Evolutionary conservation across 208 protist species (phyloP).

Genomic region (Wallacemonas collosoma): DNA sequence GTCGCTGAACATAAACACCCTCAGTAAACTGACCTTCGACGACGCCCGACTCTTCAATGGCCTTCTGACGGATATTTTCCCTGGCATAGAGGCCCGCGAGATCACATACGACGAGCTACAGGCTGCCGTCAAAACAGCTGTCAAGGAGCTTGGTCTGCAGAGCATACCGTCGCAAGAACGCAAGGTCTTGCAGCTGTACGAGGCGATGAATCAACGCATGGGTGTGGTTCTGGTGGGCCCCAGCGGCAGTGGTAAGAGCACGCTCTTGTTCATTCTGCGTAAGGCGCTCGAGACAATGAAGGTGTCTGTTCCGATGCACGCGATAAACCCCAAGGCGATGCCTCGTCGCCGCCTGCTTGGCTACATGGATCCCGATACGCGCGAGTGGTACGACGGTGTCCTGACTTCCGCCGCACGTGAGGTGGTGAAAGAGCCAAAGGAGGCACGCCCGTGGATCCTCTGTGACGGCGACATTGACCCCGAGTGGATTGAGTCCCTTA

Average conservation of each 20-base stretch:
- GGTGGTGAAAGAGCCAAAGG: constrained; percentile 74
- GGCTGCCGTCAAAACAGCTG: constrained; percentile 63
- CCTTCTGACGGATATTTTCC: constrained; percentile 92
- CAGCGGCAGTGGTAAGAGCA: constrained; percentile 94
- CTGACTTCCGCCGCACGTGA: constrained; percentile 94
- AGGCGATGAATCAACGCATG: constrained; percentile 93
- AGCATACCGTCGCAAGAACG: constrained; percentile 66
- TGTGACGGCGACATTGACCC: constrained; percentile 98
- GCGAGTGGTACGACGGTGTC: constrained; percentile 99
- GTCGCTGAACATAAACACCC: constrained; percentile 97
- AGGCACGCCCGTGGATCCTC: constrained; percentile 90
- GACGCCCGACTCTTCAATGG: constrained; percentile 96
- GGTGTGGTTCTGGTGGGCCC: constrained; percentile 94
- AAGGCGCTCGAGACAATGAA: constrained; percentile 82
- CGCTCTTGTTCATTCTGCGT: constrained; percentile 78
- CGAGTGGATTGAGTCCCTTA: constrained; percentile 99
- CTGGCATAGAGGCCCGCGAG: constrained; percentile 59
- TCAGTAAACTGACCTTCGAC: constrained; percentile 97
- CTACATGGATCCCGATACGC: constrained; percentile 95
- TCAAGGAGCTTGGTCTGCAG: constrained; percentile 72
- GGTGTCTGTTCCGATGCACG: constrained; percentile 75
- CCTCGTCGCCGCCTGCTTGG: constrained; percentile 93
- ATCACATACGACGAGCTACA: constrained; percentile 86
- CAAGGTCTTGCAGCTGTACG: constrained; percentile 94
- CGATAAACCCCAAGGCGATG: constrained; percentile 95